Percentiles rank a stretch among this genome's conserved stretches.
Evolutionary conservation across 2,329 filamentous ascomycete genomes (phyloP).

Genomic region (Conoideocrella luteorostrata): DNA sequence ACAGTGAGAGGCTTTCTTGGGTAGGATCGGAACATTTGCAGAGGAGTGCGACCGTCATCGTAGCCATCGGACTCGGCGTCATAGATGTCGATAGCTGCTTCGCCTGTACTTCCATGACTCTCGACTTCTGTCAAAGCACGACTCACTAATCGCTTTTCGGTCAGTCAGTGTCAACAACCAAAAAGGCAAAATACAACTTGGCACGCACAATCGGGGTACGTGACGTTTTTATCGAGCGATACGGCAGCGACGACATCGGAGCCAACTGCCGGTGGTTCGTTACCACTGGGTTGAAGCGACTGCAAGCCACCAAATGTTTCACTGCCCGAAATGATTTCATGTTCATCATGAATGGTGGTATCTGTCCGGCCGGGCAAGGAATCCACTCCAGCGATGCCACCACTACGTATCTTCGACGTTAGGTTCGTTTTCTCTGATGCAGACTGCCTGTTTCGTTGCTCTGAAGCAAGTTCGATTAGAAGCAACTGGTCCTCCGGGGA

Average conservation of each 20-base stretch:
- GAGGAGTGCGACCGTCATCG: slow-evolving; percentile 44
- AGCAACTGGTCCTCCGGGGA: slow-evolving; percentile 40
- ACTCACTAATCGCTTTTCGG: slow-evolving; percentile 63
- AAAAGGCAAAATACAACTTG: background rate
- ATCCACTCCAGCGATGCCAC: background rate
- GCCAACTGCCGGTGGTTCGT: background rate
- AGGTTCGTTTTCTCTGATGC: background rate
- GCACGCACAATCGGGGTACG: slow-evolving; percentile 49
- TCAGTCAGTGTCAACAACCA: slow-evolving; percentile 39
- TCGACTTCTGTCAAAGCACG: slow-evolving; percentile 28
- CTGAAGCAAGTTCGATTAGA: slow-evolving; percentile 26
- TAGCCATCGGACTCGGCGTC: background rate
- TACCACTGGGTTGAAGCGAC: background rate
- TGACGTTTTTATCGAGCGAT: slow-evolving; percentile 22
- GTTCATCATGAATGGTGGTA: background rate
- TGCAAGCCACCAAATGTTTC: background rate
- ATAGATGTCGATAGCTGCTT: background rate
- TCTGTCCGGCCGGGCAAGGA: slow-evolving; percentile 3
- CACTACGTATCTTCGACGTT: slow-evolving; percentile 3
- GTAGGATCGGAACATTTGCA: slow-evolving; percentile 71
- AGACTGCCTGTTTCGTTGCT: slow-evolving; percentile 9
- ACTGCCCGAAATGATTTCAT: background rate
- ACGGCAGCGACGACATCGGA: slow-evolving; percentile 3
- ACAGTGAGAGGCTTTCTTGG: slow-evolving; percentile 79
- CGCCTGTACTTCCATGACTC: slow-evolving; percentile 9